phyloP scores from a whole-genome alignment of 2,329 filamentous ascomycete genomes.

The Penicillium sp. region DNA sequence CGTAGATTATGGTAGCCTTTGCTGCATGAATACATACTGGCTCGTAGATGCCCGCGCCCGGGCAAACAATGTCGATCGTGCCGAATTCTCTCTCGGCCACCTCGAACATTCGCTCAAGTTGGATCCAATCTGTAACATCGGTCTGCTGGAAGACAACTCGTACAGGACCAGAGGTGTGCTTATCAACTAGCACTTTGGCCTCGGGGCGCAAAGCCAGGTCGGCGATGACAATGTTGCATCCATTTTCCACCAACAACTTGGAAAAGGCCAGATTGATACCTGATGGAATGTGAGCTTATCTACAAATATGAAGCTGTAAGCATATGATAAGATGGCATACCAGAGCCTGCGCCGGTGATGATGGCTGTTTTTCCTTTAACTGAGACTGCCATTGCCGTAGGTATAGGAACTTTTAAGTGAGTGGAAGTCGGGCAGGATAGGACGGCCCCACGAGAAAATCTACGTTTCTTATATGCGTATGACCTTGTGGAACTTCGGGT shows the following conservation, averaged over 20 bases:
- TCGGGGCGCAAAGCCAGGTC: constrained; percentile 48
- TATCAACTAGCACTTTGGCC: constrained; percentile 42
- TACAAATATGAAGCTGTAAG: background rate
- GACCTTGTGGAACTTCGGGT: constrained; percentile 13
- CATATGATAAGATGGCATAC: constrained; percentile 30
- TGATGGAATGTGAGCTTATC: constrained; percentile 17
- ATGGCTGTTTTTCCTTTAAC: constrained; percentile 53
- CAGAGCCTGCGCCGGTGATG: constrained; percentile 57
- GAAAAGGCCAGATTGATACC: constrained; percentile 50
- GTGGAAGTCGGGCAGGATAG: background rate
- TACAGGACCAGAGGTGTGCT: constrained; percentile 33
- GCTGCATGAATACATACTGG: constrained; percentile 32
- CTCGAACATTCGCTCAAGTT: constrained; percentile 52
- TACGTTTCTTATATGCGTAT: constrained; percentile 9
- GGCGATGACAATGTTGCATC: constrained; percentile 49
- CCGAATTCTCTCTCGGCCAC: constrained; percentile 51
- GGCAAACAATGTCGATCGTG: constrained; percentile 48
- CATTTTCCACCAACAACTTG: constrained; percentile 44
- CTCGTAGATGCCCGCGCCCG: constrained; percentile 48
- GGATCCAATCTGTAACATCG: constrained; percentile 52
- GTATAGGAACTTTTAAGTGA: background rate
- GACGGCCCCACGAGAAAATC: background rate
- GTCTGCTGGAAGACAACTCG: constrained; percentile 48
- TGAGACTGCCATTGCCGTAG: constrained; percentile 37
- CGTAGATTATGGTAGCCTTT: background rate